These are phyloP conservation scores for Venturia nashicola DNA, from an alignment of 2,329 filamentous ascomycete genomes.

Conservation along the genomic window DNA sequence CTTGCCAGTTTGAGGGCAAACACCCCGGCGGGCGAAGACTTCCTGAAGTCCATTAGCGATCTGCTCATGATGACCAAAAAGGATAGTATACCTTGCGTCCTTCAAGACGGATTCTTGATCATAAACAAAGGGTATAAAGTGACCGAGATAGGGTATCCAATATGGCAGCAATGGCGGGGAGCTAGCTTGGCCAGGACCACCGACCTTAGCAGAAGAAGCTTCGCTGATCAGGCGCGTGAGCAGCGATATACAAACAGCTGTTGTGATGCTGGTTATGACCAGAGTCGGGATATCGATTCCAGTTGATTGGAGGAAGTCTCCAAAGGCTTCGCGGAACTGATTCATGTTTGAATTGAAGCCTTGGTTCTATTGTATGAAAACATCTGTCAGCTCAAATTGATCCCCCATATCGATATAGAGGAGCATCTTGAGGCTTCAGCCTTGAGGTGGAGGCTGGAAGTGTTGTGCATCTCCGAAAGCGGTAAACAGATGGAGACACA, in stretches of 20 bases:
- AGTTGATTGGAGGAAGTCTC: not conserved
- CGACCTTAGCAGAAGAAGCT: not conserved
- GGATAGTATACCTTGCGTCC: not conserved
- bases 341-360: not conserved
- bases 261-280: not conserved
- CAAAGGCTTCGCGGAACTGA: not conserved
- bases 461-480: not conserved
- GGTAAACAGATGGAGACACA: not conserved
- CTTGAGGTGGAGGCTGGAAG: not conserved
- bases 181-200: not conserved
- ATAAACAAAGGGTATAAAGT: not conserved
- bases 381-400: not conserved
- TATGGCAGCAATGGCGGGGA: slow-evolving; percentile 8
- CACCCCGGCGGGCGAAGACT: not conserved
- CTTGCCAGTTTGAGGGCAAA: slow-evolving; percentile 4
- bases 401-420: not conserved
- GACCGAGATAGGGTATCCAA: slow-evolving; percentile 9
- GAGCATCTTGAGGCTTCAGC: not conserved
- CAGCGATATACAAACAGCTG: not conserved
- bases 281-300: slow-evolving; percentile 2
- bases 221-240: slow-evolving; percentile 6
- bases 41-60: not conserved
- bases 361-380: not conserved
- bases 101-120: slow-evolving; percentile 1
- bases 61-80: not conserved